Conservation (phyloP, 495 filamentous ascomycete genomes). For the Corynascus novoguineensis region DNA sequence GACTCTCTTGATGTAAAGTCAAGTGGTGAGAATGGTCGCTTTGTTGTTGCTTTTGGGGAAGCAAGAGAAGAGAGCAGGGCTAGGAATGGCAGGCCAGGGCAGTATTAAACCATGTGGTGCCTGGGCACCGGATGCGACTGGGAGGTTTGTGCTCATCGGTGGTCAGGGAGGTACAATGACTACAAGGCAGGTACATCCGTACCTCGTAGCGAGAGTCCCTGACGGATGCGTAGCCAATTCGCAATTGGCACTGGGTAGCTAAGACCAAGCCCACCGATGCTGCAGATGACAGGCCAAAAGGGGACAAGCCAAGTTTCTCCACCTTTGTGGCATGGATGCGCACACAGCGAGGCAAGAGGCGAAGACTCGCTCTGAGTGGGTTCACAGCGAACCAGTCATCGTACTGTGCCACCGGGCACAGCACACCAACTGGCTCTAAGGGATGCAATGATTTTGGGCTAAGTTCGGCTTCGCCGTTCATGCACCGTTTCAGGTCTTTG, state of each 20-base stretch:
- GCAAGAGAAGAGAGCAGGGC: slow-evolving; percentile 26
- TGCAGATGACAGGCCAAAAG: background rate
- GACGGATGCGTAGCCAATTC: background rate
- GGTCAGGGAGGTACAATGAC: slow-evolving; percentile 6
- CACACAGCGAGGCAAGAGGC: background rate
- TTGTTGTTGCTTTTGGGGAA: slow-evolving; percentile 42
- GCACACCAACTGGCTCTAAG: slow-evolving; percentile 1
- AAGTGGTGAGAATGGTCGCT: slow-evolving; percentile 36
- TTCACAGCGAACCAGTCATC: background rate
- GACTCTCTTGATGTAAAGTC: slow-evolving; percentile 42
- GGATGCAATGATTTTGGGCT: background rate
- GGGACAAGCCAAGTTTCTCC: background rate
- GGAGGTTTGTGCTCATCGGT: slow-evolving; percentile 7
- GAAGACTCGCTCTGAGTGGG: background rate
- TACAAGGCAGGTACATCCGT: background rate
- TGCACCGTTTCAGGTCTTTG: slow-evolving; percentile 1
- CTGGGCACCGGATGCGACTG: slow-evolving; percentile 9
- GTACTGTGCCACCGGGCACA: slow-evolving; percentile 3
- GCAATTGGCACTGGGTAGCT: slow-evolving; percentile 5
- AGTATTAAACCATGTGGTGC: slow-evolving; percentile 21
- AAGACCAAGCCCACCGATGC: background rate
- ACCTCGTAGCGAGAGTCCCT: background rate
- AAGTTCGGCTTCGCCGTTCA: background rate
- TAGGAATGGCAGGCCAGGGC: slow-evolving; percentile 18
- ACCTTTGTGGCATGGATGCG: background rate